These are phyloP conservation scores for Dorcoceras hygrometricum DNA, from an alignment of 257 asterid genomes.

Conservation along the genomic window DNA sequence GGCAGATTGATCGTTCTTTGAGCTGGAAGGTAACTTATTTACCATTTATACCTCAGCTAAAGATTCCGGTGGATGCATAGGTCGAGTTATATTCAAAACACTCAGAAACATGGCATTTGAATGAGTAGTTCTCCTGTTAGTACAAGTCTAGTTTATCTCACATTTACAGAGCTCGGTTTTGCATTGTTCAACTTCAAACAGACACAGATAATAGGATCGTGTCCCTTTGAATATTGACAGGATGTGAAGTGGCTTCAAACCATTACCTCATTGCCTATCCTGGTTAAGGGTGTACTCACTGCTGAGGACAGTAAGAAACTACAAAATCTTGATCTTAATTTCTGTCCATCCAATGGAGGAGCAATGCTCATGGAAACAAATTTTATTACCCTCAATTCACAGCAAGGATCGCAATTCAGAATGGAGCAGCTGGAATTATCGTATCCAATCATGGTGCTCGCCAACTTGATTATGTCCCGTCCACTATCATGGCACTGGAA, in stretches of 20 bases:
- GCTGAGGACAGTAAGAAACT: conserved; percentile 77
- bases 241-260: conserved; percentile 96
- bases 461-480: conserved; percentile 90
- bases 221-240: conserved; percentile 38
- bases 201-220: conserved; percentile 2
- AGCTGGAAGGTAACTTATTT: conserved; percentile 76
- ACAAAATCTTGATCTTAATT: background rate
- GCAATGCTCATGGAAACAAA: conserved; percentile 11
- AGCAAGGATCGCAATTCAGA: conserved; percentile 85
- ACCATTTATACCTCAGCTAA: background rate
- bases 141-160: background rate
- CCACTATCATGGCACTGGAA: conserved; percentile 84
- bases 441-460: conserved; percentile 98
- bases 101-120: background rate
- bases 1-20: conserved; percentile 83
- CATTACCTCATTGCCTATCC: conserved; percentile 90
- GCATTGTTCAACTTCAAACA: background rate
- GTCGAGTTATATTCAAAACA: background rate
- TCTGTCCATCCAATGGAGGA: conserved; percentile 4
- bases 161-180: background rate
- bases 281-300: conserved; percentile 93
- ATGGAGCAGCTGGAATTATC: conserved; percentile 88
- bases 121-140: background rate
- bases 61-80: background rate
- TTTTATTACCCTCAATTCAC: conserved; percentile 23